Evolutionary conservation across 345 rosid species (phyloP), one percentile per base, ranked within the genome.

Genomic region (Cardamine occulta): DNA sequence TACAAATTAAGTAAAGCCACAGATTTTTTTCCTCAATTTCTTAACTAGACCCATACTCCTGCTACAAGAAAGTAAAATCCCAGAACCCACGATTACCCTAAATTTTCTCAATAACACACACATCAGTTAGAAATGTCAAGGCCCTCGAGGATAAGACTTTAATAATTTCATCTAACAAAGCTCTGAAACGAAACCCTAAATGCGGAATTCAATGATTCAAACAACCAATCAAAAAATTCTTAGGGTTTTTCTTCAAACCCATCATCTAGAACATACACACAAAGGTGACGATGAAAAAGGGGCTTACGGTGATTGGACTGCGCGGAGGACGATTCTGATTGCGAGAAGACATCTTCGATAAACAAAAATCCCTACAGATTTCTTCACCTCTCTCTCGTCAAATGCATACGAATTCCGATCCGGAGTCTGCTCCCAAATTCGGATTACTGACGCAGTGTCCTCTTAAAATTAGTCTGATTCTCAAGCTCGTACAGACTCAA

Each of bases 241-340:
- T 23, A 53, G n/a, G 71, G 48, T 4, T 52, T 13, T 13, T 14
- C 31, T 21, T 15, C 9, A 53, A 53, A 24, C n/a, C 12, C 60
- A 51, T 32, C 23, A 3, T 34, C 14, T 8, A 18, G 23, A 21
- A 21, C 23, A 21, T 21, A 65, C 57, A 47, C 31, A 29, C 9
- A 39, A 24, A 68, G 13, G 28, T 7, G 63, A 17, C 63, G 10
- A 19, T 10, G 15, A 24, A 10, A 3, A 8, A 65, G 5, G 10
- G 19, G 5, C 83, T 83, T 86, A 92, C 97, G 29, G 80, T 1
- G 32, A 73, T 72, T 21, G 94, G 88, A 62, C 91, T 90, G 3
- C 93, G 96, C 6, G 97, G 97, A 32, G 89, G 89, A 70, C 92
- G 74, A 47, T 88, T 92, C 84, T 92, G 97, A 63, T 88, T 85